Percentiles rank a stretch among this genome's conserved stretches.
Evolutionary conservation across 345 rosid species (phyloP).

Genomic region (Salix dunnii): DNA sequence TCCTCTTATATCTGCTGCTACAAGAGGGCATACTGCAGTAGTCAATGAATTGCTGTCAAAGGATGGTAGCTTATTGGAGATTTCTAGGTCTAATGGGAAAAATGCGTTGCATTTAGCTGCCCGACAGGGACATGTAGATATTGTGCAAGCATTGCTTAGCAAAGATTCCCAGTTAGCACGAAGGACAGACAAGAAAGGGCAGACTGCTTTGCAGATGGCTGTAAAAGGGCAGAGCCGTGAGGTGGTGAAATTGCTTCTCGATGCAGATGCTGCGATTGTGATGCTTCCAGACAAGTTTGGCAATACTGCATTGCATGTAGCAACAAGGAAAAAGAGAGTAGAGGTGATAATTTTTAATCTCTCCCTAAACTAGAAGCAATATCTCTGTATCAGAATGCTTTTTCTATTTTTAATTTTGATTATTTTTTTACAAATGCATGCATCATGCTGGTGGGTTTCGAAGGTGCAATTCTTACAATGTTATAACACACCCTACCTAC

Average conservation of each 20-base stretch:
- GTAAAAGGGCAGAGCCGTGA: slow-evolving; percentile 86
- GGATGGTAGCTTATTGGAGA: slow-evolving; percentile 70
- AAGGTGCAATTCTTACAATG: neutral
- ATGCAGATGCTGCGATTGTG: slow-evolving; percentile 92
- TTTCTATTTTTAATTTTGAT: neutral
- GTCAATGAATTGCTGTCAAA: slow-evolving; percentile 75
- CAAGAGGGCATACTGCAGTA: slow-evolving; percentile 83
- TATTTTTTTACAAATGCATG: neutral
- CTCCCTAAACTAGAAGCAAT: neutral
- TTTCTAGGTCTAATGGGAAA: slow-evolving; percentile 77
- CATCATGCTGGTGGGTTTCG: neutral
- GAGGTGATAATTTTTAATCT: slow-evolving; percentile 49
- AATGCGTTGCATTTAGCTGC: slow-evolving; percentile 92
- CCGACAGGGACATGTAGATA: slow-evolving; percentile 78
- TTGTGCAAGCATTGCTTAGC: slow-evolving; percentile 63
- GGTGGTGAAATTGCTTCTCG: slow-evolving; percentile 83
- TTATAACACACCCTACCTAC: neutral
- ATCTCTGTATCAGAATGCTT: neutral
- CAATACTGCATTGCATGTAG: slow-evolving; percentile 88
- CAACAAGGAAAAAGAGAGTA: slow-evolving; percentile 81
- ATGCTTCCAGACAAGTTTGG: slow-evolving; percentile 93
- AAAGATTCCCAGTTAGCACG: slow-evolving; percentile 88
- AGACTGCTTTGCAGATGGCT: slow-evolving; percentile 95
- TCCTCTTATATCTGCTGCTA: slow-evolving; percentile 85
- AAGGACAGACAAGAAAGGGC: slow-evolving; percentile 89